Percentiles rank a stretch among this genome's conserved stretches.
phyloP scores from a whole-genome alignment of 495 filamentous ascomycete species.

The Extremus antarcticus region DNA sequence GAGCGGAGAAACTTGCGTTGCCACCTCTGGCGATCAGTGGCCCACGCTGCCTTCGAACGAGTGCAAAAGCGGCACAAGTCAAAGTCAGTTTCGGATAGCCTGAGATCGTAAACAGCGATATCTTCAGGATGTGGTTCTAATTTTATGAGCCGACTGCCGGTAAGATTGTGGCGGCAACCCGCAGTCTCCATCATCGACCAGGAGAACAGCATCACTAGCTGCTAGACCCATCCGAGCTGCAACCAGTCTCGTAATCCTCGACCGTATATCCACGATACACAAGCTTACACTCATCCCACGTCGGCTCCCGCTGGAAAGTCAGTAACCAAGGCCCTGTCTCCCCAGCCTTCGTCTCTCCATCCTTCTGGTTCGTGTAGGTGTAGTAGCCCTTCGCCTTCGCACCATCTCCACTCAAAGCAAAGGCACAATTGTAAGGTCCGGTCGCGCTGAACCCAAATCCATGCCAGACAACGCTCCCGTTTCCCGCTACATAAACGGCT shows the following conservation, averaged over 20 bases:
- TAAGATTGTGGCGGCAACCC: too few species aligned
- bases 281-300: constrained; percentile 4
- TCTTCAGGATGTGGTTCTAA: too few species aligned
- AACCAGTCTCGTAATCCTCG: constrained; percentile 4
- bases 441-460: constrained; percentile 5
- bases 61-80: too few species aligned
- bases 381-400: constrained; percentile 2
- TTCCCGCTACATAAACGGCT: constrained; percentile 1
- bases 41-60: too few species aligned
- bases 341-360: background rate
- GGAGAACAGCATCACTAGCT: too few species aligned
- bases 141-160: too few species aligned
- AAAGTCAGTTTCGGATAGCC: too few species aligned
- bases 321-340: constrained; percentile 2
- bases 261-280: constrained; percentile 6
- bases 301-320: background rate
- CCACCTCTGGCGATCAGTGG: too few species aligned
- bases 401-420: background rate
- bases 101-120: too few species aligned
- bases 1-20: too few species aligned
- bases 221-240: background rate
- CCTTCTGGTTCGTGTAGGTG: constrained; percentile 6
- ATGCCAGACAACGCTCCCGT: constrained; percentile 3
- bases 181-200: too few species aligned
- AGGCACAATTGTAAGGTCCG: constrained; percentile 4